phyloP scores from a whole-genome alignment of 164 flowering plant species.

The Chimonanthus praecox region DNA sequence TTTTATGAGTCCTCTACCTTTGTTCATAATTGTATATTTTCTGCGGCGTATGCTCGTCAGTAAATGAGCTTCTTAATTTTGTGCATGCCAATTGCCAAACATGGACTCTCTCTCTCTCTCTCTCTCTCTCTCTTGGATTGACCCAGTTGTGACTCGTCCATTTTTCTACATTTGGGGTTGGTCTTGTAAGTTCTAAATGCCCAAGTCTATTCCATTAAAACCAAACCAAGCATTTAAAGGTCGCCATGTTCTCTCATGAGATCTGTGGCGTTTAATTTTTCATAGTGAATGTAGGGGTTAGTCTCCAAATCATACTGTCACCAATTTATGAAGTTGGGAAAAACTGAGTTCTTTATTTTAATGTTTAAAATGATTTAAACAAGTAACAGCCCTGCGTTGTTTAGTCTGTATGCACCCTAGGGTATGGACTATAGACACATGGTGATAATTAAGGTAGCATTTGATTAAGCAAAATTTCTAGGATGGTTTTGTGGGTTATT shows the following conservation, averaged over 20 bases:
- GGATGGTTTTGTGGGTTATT: not conserved
- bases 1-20: not conserved
- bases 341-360: too few relatives aligned
- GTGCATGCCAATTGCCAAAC: not conserved
- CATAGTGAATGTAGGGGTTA: not conserved
- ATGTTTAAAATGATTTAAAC: too few relatives aligned
- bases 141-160: not conserved
- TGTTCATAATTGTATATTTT: not conserved
- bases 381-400: too few relatives aligned
- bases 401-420: too few relatives aligned
- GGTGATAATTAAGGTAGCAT: too few relatives aligned
- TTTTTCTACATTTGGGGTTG: too few relatives aligned
- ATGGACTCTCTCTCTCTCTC: not conserved
- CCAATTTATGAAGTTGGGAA: too few relatives aligned
- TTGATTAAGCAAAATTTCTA: not conserved
- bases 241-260: not conserved
- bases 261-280: too few relatives aligned
- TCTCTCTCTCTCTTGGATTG: not conserved
- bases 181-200: too few relatives aligned
- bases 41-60: not conserved
- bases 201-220: not conserved
- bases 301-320: not conserved
- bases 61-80: not conserved
- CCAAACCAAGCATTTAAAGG: not conserved
- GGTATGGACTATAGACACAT: too few relatives aligned